Evolutionary conservation across 768 basidiomycete species (phyloP).

Genomic region (Pholiota microspora): DNA sequence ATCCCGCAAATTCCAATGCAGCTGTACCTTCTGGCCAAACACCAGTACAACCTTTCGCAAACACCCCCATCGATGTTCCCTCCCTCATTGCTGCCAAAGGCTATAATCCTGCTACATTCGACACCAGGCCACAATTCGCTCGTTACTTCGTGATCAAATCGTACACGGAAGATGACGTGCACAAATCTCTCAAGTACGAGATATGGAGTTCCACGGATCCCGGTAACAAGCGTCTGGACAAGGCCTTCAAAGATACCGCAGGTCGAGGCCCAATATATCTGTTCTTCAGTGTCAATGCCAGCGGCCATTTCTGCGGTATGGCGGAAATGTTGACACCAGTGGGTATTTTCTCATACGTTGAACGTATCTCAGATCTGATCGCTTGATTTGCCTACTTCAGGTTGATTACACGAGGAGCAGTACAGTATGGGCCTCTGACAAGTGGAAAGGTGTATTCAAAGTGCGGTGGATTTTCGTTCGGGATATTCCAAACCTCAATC

Average conservation of each 20-base stretch:
- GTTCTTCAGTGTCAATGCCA: conserved; percentile 97
- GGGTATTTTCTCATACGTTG: conserved; percentile 20
- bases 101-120: conserved; percentile 87
- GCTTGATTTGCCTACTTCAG: conserved; percentile 27
- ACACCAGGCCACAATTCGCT: conserved; percentile 77
- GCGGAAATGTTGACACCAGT: conserved; percentile 97
- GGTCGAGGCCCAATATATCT: conserved; percentile 94
- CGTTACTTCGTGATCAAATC: conserved; percentile 98
- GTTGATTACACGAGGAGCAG: conserved; percentile 94
- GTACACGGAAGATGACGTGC: conserved; percentile 98
- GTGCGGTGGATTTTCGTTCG: conserved; percentile 97
- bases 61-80: conserved; percentile 80
- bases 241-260: conserved; percentile 94
- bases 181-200: conserved; percentile 96
- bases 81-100: conserved; percentile 85
- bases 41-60: conserved; percentile 44
- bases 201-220: conserved; percentile 98
- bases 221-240: conserved; percentile 95
- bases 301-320: conserved; percentile 98
- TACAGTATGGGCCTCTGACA: conserved; percentile 98
- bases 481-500: conserved; percentile 87
- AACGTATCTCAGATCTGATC: background rate
- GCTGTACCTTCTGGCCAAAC: conserved; percentile 35
- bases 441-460: conserved; percentile 99
- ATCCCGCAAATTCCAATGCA: conserved; percentile 23